A percentile compares a stretch with the other conserved stretches of the same genome.
phyloP scores from a whole-genome alignment of 331 rosid genomes.

The Phaseolus coccineus region DNA sequence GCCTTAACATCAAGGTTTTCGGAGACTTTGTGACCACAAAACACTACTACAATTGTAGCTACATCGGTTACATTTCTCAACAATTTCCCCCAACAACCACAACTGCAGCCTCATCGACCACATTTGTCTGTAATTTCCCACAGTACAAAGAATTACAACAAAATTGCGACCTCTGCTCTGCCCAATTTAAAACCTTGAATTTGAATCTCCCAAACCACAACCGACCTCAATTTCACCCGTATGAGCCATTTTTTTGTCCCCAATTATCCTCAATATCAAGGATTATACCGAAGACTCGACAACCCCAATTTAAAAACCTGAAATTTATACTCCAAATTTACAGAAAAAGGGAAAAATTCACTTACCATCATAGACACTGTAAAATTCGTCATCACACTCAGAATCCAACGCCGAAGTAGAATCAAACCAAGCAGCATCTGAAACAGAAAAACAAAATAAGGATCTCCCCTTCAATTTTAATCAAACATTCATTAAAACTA shows the following conservation, averaged over 20 bases:
- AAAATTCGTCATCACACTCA: constrained; percentile 90
- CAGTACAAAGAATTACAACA: neutral
- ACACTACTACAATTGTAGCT: neutral
- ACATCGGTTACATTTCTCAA: neutral
- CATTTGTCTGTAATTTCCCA: neutral
- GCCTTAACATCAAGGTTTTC: neutral
- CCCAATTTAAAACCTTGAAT: neutral
- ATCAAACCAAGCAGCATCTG: constrained; percentile 86
- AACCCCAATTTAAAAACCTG: neutral
- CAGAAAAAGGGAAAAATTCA: neutral
- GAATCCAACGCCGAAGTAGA: constrained; percentile 82
- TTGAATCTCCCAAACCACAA: neutral
- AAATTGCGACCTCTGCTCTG: no score
- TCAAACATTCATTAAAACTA: neutral
- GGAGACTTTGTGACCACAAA: neutral
- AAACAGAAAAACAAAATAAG: constrained; percentile 12
- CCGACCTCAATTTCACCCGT: neutral
- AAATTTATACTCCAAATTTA: neutral
- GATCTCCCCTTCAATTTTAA: constrained; percentile 32
- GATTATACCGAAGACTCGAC: neutral
- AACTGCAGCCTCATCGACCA: neutral
- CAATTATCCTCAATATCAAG: neutral
- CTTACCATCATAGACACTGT: constrained; percentile 83
- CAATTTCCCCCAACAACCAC: neutral
- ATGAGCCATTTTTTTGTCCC: neutral